phyloP scores from a whole-genome alignment of 2,329 filamentous ascomycete genomes.

The Tolypocladium pustulatum region DNA sequence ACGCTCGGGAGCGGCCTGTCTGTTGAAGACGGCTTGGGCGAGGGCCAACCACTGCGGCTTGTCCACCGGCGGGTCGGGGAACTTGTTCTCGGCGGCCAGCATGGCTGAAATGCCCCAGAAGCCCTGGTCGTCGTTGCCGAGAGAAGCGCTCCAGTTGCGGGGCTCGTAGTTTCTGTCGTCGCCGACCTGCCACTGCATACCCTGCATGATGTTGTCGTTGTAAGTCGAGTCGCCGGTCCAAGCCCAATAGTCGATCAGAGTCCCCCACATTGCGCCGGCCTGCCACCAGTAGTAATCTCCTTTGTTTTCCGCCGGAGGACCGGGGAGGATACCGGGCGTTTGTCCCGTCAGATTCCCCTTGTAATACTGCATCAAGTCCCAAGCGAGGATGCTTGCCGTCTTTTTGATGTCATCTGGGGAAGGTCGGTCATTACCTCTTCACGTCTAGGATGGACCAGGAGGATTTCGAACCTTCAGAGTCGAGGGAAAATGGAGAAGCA shows the following conservation, averaged over 20 bases:
- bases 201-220: background rate
- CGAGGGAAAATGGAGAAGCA: background rate
- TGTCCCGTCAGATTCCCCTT: slow-evolving; percentile 2
- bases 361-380: slow-evolving; percentile 5
- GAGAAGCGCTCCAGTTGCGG: background rate
- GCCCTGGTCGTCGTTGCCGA: background rate
- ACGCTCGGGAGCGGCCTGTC: background rate
- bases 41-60: background rate
- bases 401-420: slow-evolving; percentile 2
- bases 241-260: background rate
- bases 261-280: background rate
- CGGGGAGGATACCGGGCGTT: slow-evolving; percentile 1
- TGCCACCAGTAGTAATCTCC: background rate
- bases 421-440: background rate
- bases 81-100: background rate
- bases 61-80: background rate
- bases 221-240: background rate
- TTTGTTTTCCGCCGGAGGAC: no score
- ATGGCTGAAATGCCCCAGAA: background rate
- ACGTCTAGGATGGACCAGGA: background rate
- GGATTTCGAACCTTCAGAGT: background rate
- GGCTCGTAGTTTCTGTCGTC: background rate
- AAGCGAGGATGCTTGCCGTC: slow-evolving; percentile 3
- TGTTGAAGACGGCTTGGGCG: background rate
- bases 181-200: background rate